These are phyloP conservation scores for Lachancea sp. DNA, from an alignment of 805 yeast species.

Conservation along the genomic window DNA sequence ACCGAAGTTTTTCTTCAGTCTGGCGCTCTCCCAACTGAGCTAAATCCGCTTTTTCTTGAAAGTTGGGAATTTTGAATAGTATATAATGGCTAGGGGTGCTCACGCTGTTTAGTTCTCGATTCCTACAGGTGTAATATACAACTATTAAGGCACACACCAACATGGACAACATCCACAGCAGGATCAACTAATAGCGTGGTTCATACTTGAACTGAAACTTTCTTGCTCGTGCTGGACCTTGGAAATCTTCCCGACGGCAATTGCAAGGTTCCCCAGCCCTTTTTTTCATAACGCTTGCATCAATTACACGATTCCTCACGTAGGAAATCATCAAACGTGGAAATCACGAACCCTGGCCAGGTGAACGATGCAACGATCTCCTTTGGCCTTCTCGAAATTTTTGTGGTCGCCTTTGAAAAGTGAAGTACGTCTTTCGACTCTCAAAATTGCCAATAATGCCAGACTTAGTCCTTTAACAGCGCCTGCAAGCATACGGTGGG, in stretches of 20 bases:
- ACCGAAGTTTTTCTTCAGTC: conserved; percentile 32
- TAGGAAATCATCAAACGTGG: not conserved
- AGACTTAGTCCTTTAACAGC: not conserved
- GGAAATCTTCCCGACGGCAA: too few relatives aligned
- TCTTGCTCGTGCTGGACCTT: too few relatives aligned
- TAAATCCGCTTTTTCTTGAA: conserved; percentile 30
- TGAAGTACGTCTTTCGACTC: not conserved
- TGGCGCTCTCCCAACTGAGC: conserved; percentile 43
- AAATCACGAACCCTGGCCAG: not conserved
- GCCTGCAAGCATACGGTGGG: not conserved
- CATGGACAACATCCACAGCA: too few relatives aligned
- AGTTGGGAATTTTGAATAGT: too few relatives aligned
- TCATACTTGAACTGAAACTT: too few relatives aligned
- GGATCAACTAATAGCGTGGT: too few relatives aligned
- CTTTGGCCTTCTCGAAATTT: not conserved
- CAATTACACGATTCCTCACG: not conserved
- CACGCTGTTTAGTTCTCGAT: too few relatives aligned
- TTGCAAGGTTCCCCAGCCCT: too few relatives aligned
- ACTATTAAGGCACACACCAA: too few relatives aligned
- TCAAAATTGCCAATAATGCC: not conserved
- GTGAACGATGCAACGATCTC: not conserved
- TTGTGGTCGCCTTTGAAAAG: not conserved
- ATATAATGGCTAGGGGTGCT: too few relatives aligned
- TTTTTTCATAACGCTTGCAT: too few relatives aligned
- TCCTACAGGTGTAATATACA: too few relatives aligned